phyloP scores from a whole-genome alignment of 2,329 filamentous ascomycete species.

The Fonsecaea multimorphosa region DNA sequence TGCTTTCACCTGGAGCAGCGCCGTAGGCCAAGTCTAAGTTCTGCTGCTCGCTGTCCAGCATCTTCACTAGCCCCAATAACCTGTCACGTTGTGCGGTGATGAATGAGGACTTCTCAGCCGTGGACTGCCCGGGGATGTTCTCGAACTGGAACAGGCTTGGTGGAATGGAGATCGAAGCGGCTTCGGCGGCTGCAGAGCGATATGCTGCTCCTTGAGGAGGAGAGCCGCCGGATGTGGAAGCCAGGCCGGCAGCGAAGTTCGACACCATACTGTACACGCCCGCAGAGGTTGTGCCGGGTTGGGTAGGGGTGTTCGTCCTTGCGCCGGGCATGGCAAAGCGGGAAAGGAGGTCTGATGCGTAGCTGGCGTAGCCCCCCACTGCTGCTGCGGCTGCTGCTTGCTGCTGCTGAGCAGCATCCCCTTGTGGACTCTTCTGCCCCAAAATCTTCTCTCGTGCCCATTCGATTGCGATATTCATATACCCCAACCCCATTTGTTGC shows the following conservation, averaged over 20 bases:
- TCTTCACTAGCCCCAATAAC: slow-evolving; percentile 74
- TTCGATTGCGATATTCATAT: slow-evolving; percentile 74
- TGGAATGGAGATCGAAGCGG: slow-evolving; percentile 33
- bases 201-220: not conserved
- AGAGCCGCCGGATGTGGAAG: slow-evolving; percentile 32
- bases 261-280: slow-evolving; percentile 82
- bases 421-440: slow-evolving; percentile 70
- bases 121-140: slow-evolving; percentile 60
- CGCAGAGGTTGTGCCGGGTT: slow-evolving; percentile 48
- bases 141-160: slow-evolving; percentile 78
- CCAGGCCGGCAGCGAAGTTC: slow-evolving; percentile 68
- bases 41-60: slow-evolving; percentile 78
- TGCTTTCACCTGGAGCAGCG: slow-evolving; percentile 35
- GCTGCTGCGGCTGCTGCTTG: slow-evolving; percentile 40
- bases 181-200: slow-evolving; percentile 31
- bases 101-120: slow-evolving; percentile 73
- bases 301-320: slow-evolving; percentile 56
- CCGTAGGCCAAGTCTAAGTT: slow-evolving; percentile 59
- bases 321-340: slow-evolving; percentile 83
- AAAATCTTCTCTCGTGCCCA: slow-evolving; percentile 76
- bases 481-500: slow-evolving; percentile 75
- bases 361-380: slow-evolving; percentile 53
- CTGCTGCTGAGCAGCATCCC: slow-evolving; percentile 38
- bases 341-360: slow-evolving; percentile 81
- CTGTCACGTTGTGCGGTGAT: slow-evolving; percentile 80